These are phyloP conservation scores for Fusarium duplospermum DNA, from an alignment of 2,329 filamentous ascomycete species.

Conservation along the genomic window DNA sequence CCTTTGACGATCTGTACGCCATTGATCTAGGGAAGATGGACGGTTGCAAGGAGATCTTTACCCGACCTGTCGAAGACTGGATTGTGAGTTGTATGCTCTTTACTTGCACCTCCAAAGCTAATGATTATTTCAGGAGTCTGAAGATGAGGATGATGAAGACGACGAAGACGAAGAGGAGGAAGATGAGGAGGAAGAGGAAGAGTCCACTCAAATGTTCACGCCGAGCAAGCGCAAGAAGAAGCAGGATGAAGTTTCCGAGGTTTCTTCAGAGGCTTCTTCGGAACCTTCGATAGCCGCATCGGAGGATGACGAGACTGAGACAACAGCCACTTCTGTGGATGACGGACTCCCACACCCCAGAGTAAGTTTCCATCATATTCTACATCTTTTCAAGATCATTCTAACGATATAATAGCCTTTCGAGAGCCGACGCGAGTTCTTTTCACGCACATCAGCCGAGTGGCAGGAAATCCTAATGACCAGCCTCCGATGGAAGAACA, in stretches of 20 bases:
- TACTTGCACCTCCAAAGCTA: conserved; percentile 3
- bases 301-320: conserved; percentile 62
- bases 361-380: conserved; percentile 51
- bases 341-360: conserved; percentile 81
- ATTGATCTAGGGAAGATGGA: conserved; percentile 96
- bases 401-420: conserved; percentile 71
- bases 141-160: conserved; percentile 69
- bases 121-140: conserved; percentile 60
- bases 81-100: conserved; percentile 60
- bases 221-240: conserved; percentile 70
- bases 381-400: too few species aligned
- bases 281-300: conserved; percentile 40
- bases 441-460: conserved; percentile 83
- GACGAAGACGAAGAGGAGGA: conserved; percentile 71
- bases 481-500: conserved; percentile 74
- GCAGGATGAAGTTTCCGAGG: conserved; percentile 55
- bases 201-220: conserved; percentile 58
- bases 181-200: conserved; percentile 64
- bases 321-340: conserved; percentile 66
- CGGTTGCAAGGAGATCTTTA: conserved; percentile 92
- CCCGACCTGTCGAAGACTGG: conserved; percentile 86
- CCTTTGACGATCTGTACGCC: conserved; percentile 93
- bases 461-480: conserved; percentile 92
- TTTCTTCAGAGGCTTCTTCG: conserved; percentile 49
- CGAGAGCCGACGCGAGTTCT: conserved; percentile 92